These are phyloP conservation scores for Lachnellula subtilissima DNA, from an alignment of 2,329 filamentous ascomycete species.

Conservation along the genomic window DNA sequence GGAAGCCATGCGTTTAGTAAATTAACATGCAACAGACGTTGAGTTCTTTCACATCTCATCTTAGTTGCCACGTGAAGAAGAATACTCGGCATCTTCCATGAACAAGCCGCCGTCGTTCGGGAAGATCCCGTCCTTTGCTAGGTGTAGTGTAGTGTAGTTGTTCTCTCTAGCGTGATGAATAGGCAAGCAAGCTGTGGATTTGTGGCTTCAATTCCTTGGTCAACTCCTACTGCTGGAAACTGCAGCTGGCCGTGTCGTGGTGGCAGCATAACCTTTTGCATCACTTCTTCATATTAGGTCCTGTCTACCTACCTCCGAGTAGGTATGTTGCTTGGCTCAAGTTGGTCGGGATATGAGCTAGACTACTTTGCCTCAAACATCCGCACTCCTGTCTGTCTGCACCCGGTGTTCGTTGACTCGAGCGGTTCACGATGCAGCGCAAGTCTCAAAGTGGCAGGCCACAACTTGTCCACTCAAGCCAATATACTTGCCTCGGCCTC, in stretches of 20 bases:
- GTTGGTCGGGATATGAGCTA: not conserved
- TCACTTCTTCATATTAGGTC: not conserved
- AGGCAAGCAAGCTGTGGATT: not conserved
- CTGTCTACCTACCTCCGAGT: not conserved
- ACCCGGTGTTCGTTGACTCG: not conserved
- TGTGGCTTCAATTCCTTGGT: not conserved
- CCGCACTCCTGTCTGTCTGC: not conserved
- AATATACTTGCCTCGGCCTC: too few species aligned
- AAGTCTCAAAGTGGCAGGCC: not conserved
- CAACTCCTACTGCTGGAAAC: not conserved
- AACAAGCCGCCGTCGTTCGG: too few species aligned
- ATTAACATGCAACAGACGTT: too few species aligned
- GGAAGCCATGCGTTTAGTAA: too few species aligned
- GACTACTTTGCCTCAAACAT: not conserved
- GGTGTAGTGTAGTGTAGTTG: too few species aligned
- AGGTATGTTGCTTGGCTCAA: not conserved
- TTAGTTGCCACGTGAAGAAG: too few species aligned
- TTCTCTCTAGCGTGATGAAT: too few species aligned
- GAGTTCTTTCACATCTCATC: too few species aligned
- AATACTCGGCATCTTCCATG: too few species aligned
- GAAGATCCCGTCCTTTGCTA: too few species aligned
- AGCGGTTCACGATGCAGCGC: not conserved
- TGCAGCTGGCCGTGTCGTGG: not conserved
- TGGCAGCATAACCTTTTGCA: not conserved
- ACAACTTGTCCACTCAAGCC: not conserved